phyloP scores from a whole-genome alignment of 306 rosid genomes.

The Prunus mira region DNA sequence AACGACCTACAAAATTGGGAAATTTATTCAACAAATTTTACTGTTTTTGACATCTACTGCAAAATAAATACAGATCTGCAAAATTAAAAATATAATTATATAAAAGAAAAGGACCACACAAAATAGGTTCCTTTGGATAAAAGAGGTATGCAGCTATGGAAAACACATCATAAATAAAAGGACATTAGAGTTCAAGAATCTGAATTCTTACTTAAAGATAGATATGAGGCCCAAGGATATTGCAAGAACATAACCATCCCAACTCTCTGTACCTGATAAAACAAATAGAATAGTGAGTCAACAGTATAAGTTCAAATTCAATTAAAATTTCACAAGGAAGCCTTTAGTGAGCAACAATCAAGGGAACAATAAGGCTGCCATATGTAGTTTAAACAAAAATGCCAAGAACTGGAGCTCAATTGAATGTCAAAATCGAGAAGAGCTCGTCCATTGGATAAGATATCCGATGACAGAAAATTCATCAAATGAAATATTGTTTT shows the following conservation, averaged over 20 bases:
- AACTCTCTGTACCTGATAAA: slow-evolving; percentile 53
- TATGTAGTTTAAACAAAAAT: not conserved
- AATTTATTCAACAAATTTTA: slow-evolving; percentile 23
- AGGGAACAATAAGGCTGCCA: not conserved
- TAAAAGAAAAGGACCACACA: not conserved
- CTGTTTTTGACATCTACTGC: not conserved
- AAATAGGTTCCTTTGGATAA: not conserved
- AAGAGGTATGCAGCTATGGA: no score
- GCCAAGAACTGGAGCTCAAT: not conserved
- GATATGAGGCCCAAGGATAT: slow-evolving; percentile 81
- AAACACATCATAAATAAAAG: not conserved
- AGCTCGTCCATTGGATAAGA: not conserved
- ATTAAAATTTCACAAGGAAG: not conserved
- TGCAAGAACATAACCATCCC: slow-evolving; percentile 83
- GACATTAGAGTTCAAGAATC: slow-evolving; percentile 14
- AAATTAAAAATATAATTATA: not conserved
- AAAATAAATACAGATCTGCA: not conserved
- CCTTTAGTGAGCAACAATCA: not conserved
- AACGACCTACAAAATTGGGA: slow-evolving; percentile 63
- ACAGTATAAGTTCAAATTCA: not conserved
- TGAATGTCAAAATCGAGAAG: not conserved
- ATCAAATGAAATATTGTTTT: not conserved
- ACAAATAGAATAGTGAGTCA: slow-evolving; percentile 1
- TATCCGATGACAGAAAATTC: not conserved
- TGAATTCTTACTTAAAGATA: slow-evolving; percentile 64